Percentiles rank a stretch among this genome's conserved stretches.
Conservation (phyloP, 371 early-diverging fungal species). For the Mucor plumbeus region DNA sequence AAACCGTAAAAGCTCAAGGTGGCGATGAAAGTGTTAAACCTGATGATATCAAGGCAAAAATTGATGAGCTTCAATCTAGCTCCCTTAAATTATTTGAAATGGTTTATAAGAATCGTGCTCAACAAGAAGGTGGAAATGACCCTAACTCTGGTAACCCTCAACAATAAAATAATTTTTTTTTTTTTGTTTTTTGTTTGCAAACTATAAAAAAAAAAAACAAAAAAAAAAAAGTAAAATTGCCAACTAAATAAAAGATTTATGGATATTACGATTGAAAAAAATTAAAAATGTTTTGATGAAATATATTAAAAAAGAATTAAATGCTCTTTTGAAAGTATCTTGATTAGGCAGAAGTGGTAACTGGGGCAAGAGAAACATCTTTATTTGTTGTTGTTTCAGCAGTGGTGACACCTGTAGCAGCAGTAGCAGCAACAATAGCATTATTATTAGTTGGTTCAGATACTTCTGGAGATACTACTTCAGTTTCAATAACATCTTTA, state of each 20-base stretch:
- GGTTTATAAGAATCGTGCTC: slow-evolving; percentile 81
- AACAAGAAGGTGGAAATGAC: slow-evolving; percentile 24
- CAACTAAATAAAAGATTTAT: not conserved
- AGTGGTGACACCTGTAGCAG: slow-evolving; percentile 5
- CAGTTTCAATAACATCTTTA: too few species aligned
- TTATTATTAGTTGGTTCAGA: not conserved
- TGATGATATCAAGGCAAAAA: slow-evolving; percentile 70
- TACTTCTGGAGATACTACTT: too few species aligned
- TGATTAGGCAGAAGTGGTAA: not conserved
- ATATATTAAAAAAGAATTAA: slow-evolving; percentile 9
- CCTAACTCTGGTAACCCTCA: slow-evolving; percentile 7
- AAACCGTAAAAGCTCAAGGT: slow-evolving; percentile 64
- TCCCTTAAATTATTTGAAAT: slow-evolving; percentile 90
- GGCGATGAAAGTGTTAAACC: slow-evolving; percentile 62
- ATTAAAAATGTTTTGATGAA: not conserved
- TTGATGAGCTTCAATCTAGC: slow-evolving; percentile 77
- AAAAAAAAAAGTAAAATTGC: too few species aligned
- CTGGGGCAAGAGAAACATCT: not conserved
- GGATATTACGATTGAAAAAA: not conserved
- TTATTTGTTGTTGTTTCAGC: slow-evolving; percentile 5
- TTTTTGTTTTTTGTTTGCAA: too few species aligned
- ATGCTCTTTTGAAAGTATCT: not conserved
- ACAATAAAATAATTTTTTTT: not conserved
- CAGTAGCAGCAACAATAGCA: slow-evolving; percentile 4
- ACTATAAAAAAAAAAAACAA: too few species aligned